Base-by-base conservation (phyloP, 495 filamentous ascomycete genomes). In the Trypethelium eluteriae region DNA sequence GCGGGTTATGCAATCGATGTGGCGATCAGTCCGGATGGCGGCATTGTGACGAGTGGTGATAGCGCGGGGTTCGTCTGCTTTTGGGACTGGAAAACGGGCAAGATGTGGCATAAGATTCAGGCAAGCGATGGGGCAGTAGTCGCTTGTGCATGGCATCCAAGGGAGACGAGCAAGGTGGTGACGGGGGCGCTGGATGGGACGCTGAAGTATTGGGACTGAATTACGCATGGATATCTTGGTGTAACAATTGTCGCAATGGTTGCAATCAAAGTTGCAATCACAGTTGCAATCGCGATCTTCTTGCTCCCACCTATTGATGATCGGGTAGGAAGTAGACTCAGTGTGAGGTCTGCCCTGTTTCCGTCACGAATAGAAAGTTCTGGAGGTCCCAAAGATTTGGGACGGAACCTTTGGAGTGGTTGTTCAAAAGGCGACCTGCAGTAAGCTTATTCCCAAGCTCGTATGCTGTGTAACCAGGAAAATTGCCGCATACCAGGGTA, bases 41-140 rank as follows among this genome's bases (percentile, higher is more conserved):
- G 93, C 73, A 92, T 96, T 73, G 81, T 98, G 62, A 85, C 82
- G 12, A 88, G 83, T 41, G 94, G 94, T 64, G 95, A 98, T 75
- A 88, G 82, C 47, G 92, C 82, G 47, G 94, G 94, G 34, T 96
- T 84, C 71, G 86, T 93, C 56, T 96, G 90, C 76, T 96, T 96
- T 79, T 98, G 93, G 93, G 93, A 97, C 76, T 98, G 90, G 86
- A 98, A 98, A 85, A 96, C 91, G 46, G 92, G 93, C 72, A 98
- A 96, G 79, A 91, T 98, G 90, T 96, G 89, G 76, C 89, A 94
- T 77, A 98, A 98, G 84, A 84, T 98, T 64, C 80, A 88, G 76
- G 92, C 91, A 2, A 85, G 87, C 64, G 88, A 90, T 56, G 86
- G 88, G 5, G 85, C 93, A 14, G 84, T 96, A 53, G 90, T 90